These are phyloP conservation scores for Cadophora malorum DNA, from an alignment of 2,329 filamentous ascomycete genomes.

Conservation along the genomic window DNA sequence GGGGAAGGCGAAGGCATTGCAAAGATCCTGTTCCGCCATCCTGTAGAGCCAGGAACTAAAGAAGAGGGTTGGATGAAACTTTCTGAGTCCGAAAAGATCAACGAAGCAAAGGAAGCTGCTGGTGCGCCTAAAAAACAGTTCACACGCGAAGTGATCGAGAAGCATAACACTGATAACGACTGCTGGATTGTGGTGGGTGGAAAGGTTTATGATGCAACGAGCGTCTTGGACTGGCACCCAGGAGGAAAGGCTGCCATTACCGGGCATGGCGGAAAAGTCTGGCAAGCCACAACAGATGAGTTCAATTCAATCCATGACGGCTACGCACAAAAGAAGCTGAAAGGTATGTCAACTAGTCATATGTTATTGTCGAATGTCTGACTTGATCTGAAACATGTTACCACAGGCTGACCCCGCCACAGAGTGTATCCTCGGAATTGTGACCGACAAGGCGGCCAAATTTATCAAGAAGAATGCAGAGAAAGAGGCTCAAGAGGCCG, in stretches of 20 bases:
- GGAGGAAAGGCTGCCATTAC: slow-evolving; percentile 11
- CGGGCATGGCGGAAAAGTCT: neutral
- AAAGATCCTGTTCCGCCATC: slow-evolving; percentile 16
- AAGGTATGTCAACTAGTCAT: neutral
- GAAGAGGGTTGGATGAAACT: slow-evolving; percentile 18
- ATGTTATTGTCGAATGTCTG: neutral
- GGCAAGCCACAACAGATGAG: slow-evolving; percentile 10
- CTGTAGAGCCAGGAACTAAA: slow-evolving; percentile 8
- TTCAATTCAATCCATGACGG: slow-evolving; percentile 15
- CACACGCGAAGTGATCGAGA: slow-evolving; percentile 16
- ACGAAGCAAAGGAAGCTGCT: slow-evolving; percentile 15
- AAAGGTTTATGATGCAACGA: slow-evolving; percentile 17
- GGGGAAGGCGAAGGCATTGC: slow-evolving; percentile 7
- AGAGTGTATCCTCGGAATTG: slow-evolving; percentile 13
- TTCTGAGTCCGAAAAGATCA: slow-evolving; percentile 15
- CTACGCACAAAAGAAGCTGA: slow-evolving; percentile 17
- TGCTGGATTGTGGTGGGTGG: slow-evolving; percentile 16
- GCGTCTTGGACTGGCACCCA: slow-evolving; percentile 19
- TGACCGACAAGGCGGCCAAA: slow-evolving; percentile 7
- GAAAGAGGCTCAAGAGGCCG: neutral
- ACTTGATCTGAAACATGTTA: neutral
- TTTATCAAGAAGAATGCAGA: slow-evolving; percentile 15
- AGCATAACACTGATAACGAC: slow-evolving; percentile 4
- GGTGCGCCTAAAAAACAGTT: slow-evolving; percentile 9
- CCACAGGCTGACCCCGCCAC: neutral